These are phyloP conservation scores for Babesia divergens DNA, from an alignment of 169 alveolate species.

Conservation along the genomic window DNA sequence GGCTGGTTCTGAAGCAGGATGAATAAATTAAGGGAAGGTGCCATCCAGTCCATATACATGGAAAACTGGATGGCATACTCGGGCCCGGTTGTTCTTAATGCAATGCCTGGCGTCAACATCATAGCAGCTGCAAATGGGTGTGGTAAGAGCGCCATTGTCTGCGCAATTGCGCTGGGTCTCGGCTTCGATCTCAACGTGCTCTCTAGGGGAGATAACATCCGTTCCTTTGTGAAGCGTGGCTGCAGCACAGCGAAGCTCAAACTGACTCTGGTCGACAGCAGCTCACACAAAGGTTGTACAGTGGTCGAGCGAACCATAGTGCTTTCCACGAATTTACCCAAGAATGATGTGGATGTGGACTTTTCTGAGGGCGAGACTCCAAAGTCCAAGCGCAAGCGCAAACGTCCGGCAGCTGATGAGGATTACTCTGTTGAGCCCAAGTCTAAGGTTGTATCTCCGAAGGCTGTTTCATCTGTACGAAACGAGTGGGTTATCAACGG, in stretches of 20 bases:
- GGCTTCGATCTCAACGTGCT: constrained; percentile 62
- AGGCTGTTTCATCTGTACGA: background rate
- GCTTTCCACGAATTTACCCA: background rate
- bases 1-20: no score
- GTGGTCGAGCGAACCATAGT: constrained; percentile 16
- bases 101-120: constrained; percentile 69
- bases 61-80: constrained; percentile 77
- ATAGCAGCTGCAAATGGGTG: constrained; percentile 76
- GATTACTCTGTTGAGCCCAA: background rate
- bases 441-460: background rate
- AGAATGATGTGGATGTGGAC: background rate
- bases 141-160: constrained; percentile 72
- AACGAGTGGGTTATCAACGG: constrained; percentile 66
- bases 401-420: background rate
- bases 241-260: constrained; percentile 40
- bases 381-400: background rate
- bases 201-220: constrained; percentile 65
- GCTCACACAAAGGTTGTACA: background rate
- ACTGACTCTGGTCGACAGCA: constrained; percentile 20
- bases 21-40: constrained; percentile 45
- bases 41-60: constrained; percentile 56
- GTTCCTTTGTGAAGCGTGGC: constrained; percentile 67
- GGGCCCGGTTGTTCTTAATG: constrained; percentile 66
- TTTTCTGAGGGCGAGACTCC: background rate
- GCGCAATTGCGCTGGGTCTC: constrained; percentile 72